Base-by-base conservation (phyloP, 2,329 filamentous ascomycete genomes). In the Phialophora verrucosa region DNA sequence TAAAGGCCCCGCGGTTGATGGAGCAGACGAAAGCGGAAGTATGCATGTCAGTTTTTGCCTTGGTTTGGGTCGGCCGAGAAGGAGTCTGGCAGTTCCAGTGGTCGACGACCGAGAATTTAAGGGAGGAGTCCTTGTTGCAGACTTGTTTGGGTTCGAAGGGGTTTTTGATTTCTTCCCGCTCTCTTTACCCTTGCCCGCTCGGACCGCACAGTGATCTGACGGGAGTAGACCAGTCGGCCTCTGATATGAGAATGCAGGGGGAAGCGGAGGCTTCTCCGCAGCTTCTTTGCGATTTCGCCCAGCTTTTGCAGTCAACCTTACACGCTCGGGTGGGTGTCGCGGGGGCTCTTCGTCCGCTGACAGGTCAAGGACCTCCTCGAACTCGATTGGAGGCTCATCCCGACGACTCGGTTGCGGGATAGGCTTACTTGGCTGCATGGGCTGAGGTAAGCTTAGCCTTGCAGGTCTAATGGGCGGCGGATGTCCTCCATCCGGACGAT, bases 311-410 rank as follows among this genome's bases (percentile, higher is more conserved):
- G 47, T 23, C n/a, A 32, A 55, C 47, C 49, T 58, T 31, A 20
- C 38, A 35, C 23, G 12, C 29, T 59, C 50, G 3, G 14, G 17
- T 2, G 20, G 57, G 17, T 20, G 53, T 53, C 27, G 53, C 42
- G 6, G 44, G 25, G 27, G 47, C n/a, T 71, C 69, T 7, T 71
- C 68, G 50, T 70, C 65, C 10, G 68, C 69, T 29, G 67, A 69
- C 8, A 72, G 62, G 6, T 72, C 65, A 10, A 69, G 23, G 14
- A 70, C 62, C n/a, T 66, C 63, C 32, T 65, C 50, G 32, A 59
- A 51, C 23, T 53, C 35, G 17, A 64, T 59, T 42, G 64, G 60
- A 27, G 60, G 11, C 25, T 38, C 44, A 35, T n/a, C 23, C n/a
- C 27, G 27, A 17, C n/a, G 56, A 44, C n/a, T 42, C 20, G 44